A percentile compares a stretch with the other conserved stretches of the same genome.
phyloP scores from a whole-genome alignment of 192 early-diverging fungal species.

The Phlyctochytrium planicorne region DNA sequence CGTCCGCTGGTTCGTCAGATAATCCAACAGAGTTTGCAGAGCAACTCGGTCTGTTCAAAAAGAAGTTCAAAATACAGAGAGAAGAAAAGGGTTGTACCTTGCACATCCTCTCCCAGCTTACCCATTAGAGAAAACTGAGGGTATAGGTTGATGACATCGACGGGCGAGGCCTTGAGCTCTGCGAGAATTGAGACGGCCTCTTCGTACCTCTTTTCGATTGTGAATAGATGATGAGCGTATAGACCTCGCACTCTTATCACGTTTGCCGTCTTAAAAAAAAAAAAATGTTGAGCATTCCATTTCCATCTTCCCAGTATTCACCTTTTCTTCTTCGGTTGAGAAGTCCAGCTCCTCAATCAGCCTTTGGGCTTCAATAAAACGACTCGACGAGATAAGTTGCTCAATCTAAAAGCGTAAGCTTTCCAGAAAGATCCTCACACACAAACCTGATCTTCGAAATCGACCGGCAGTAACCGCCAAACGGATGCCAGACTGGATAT shows the following conservation, averaged over 20 bases:
- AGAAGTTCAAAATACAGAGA: constrained; percentile 29
- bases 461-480: constrained; percentile 52
- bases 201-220: constrained; percentile 43
- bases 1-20: constrained; percentile 82
- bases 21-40: constrained; percentile 73
- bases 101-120: background rate
- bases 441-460: constrained; percentile 57
- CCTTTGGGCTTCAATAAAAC: constrained; percentile 44
- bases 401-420: constrained; percentile 40
- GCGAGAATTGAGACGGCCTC: constrained; percentile 49
- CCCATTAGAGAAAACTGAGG: constrained; percentile 43
- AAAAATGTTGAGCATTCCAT: background rate
- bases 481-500: constrained; percentile 39
- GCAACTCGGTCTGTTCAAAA: constrained; percentile 52
- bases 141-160: constrained; percentile 60
- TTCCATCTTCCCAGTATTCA: background rate
- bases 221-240: constrained; percentile 58
- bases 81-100: too few species aligned
- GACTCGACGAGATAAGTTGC: constrained; percentile 36
- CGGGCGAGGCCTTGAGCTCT: constrained; percentile 53
- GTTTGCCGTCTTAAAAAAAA: constrained; percentile 53
- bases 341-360: constrained; percentile 59
- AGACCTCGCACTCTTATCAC: constrained; percentile 53
- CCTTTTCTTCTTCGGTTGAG: constrained; percentile 50
- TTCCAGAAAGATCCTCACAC: constrained; percentile 4